Evolutionary conservation across 306 rosid species (phyloP).

Genomic region (Prunus kanzakura): DNA sequence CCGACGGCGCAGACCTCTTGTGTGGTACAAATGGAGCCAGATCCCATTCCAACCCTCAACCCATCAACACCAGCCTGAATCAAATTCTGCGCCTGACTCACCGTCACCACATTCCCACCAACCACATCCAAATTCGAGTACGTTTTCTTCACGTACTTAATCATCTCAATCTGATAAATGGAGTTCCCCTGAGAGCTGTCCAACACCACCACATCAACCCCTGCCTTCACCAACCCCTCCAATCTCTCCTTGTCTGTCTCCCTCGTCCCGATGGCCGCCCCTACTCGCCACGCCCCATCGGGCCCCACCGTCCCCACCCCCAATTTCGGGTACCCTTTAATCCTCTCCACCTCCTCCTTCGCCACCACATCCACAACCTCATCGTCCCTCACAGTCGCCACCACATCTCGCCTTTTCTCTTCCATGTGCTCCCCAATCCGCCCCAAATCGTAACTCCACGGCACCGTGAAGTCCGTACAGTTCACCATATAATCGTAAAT

Average conservation of each 20-base stretch:
- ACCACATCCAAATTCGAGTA: slow-evolving; percentile 74
- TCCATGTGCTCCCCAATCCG: slow-evolving; percentile 33
- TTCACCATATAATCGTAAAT: slow-evolving; percentile 49
- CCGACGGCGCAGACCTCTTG: slow-evolving; percentile 98
- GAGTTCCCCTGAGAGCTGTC: slow-evolving; percentile 98
- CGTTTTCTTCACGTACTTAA: slow-evolving; percentile 57
- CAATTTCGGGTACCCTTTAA: slow-evolving; percentile 64
- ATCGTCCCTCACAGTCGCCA: slow-evolving; percentile 40
- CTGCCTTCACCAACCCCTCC: slow-evolving; percentile 73
- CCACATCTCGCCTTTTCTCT: slow-evolving; percentile 34
- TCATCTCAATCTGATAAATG: slow-evolving; percentile 79
- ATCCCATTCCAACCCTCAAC: slow-evolving; percentile 92
- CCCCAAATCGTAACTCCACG: slow-evolving; percentile 50
- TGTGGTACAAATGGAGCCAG: slow-evolving; percentile 94
- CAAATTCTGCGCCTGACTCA: slow-evolving; percentile 81
- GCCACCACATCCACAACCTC: slow-evolving; percentile 61
- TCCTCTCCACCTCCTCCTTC: slow-evolving; percentile 65
- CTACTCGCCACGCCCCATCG: slow-evolving; percentile 72
- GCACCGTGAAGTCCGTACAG: slow-evolving; percentile 27
- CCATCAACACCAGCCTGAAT: slow-evolving; percentile 92
- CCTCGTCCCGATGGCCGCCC: slow-evolving; percentile 90
- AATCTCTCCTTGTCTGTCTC: slow-evolving; percentile 74
- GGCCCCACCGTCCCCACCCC: slow-evolving; percentile 60
- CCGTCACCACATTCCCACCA: slow-evolving; percentile 94
- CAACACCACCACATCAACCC: slow-evolving; percentile 71